A percentile compares a stretch with the other conserved stretches of the same genome.
phyloP scores from a whole-genome alignment of 2,329 filamentous ascomycete species.

The Cladophialophora yegresii region DNA sequence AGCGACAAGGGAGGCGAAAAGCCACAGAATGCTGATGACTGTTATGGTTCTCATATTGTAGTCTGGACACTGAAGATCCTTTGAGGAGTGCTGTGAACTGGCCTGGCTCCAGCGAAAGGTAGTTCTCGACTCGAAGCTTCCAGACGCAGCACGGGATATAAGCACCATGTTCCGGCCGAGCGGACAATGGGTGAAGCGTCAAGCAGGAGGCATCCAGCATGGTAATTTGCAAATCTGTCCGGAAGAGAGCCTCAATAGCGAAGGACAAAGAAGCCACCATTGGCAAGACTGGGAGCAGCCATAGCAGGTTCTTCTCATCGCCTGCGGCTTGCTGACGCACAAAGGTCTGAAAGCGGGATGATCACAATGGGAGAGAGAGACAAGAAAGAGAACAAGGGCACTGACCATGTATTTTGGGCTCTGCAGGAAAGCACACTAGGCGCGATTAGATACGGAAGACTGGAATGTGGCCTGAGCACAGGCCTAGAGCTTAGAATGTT shows the following conservation, averaged over 20 bases:
- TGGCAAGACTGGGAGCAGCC: neutral
- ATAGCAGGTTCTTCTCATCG: neutral
- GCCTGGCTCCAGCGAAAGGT: neutral
- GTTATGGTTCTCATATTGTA: neutral
- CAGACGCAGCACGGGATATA: neutral
- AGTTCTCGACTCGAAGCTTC: neutral
- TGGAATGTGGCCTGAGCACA: no score
- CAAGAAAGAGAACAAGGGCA: neutral
- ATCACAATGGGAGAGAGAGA: neutral
- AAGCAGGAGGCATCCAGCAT: neutral
- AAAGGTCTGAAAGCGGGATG: neutral
- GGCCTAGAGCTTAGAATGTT: no score
- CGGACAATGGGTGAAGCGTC: neutral
- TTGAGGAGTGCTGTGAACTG: neutral
- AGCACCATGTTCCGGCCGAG: neutral
- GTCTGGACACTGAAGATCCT: no score
- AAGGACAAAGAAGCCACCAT: neutral
- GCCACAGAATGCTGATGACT: neutral
- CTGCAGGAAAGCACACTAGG: neutral
- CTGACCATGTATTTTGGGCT: neutral
- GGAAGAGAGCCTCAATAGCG: constrained; percentile 5
- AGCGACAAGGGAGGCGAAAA: neutral
- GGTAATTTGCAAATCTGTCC: neutral
- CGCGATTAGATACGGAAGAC: neutral
- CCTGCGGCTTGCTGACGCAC: neutral